phyloP scores from a whole-genome alignment of 2,329 filamentous ascomycete genomes.

The Clonostachys rosea region DNA sequence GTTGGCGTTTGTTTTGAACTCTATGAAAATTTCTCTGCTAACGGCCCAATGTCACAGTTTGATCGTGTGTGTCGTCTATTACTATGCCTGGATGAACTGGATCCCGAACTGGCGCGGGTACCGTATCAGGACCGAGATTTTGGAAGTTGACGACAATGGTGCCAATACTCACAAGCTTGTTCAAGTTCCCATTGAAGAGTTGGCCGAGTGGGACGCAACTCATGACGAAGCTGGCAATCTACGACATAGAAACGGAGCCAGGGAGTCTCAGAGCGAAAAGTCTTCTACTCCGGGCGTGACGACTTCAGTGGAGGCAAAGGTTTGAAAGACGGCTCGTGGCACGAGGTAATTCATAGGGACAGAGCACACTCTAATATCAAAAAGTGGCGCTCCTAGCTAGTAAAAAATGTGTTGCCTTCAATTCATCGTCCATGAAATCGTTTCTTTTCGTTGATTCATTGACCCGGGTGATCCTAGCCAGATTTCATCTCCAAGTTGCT shows the following conservation, averaged over 20 bases:
- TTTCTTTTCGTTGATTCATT: too few relatives aligned
- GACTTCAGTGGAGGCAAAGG: too few relatives aligned
- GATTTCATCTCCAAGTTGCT: too few relatives aligned
- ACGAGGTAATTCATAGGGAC: too few relatives aligned
- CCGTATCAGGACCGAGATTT: conserved; percentile 47
- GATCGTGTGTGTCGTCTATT: conserved; percentile 49
- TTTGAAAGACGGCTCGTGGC: too few relatives aligned
- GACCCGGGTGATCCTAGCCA: too few relatives aligned
- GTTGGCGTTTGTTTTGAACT: conserved; percentile 16
- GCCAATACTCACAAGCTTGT: conserved; percentile 41
- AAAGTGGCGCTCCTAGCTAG: too few relatives aligned
- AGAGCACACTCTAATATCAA: too few relatives aligned
- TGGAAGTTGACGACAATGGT: conserved; percentile 41
- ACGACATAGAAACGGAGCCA: conserved; percentile 1
- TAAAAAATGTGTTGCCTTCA: too few relatives aligned
- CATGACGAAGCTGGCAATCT: conserved; percentile 45
- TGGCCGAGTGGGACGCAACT: conserved; percentile 51
- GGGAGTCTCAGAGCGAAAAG: not conserved
- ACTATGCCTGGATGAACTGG: conserved; percentile 51
- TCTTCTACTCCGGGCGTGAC: not conserved
- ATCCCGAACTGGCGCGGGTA: conserved; percentile 50
- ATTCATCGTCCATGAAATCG: too few relatives aligned
- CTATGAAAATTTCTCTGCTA: not conserved
- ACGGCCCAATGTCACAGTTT: conserved; percentile 27
- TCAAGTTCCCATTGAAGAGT: conserved; percentile 43